Evolutionary conservation across 2,329 filamentous ascomycete species (phyloP), one percentile per base, ranked within the genome.

Genomic region (Colletotrichum echinochloae): DNA sequence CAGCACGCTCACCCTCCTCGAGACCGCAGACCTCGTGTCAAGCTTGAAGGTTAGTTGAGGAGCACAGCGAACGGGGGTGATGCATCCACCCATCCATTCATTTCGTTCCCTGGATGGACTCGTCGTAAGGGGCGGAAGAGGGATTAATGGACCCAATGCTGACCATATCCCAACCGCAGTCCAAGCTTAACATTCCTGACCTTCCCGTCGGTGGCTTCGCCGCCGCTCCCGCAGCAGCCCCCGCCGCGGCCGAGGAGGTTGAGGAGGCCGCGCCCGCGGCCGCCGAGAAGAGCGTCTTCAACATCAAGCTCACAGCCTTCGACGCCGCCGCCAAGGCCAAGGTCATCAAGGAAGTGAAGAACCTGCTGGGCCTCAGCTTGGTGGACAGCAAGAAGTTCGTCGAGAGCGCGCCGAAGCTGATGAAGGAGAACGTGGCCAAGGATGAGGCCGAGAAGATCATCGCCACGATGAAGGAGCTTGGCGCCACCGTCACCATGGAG

Each of bases 361-460:
- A 90, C 79, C 88, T 99, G 90, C 87, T 99, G 72, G 96, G 96
- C 52, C 85, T 99, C 80, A 97, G 93, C 81, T 88, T 99, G 86
- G 97, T 99, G 76, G 96, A 99, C 84, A 97, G 94, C 85, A 99
- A 99, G 92, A 99, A 99, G 88, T 99, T 99, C 79, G 96, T 99
- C 75, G 96, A 99, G 88, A 94, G 93, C 80, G 95, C 93, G 76
- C 96, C 96, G 74, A 99, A 99, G 92, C 86, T 94, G 83, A 93
- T 99, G 94, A 98, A 98, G 91, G 96, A 99, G 85, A 95, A 93
- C 61, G 94, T 99, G 76, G 93, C 95, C 74, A 99, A 99, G 90
- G 96, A 99, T 79, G 97, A 99, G 82, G 94, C 94, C 9, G 95
- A 98, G 89, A 99, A 99, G 91, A 98, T 99, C 79, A 90, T 99